Percentiles rank a stretch among this genome's conserved stretches.
Evolutionary conservation across 2,329 filamentous ascomycete genomes (phyloP).

Genomic region (Neofusicoccum cordaticola): DNA sequence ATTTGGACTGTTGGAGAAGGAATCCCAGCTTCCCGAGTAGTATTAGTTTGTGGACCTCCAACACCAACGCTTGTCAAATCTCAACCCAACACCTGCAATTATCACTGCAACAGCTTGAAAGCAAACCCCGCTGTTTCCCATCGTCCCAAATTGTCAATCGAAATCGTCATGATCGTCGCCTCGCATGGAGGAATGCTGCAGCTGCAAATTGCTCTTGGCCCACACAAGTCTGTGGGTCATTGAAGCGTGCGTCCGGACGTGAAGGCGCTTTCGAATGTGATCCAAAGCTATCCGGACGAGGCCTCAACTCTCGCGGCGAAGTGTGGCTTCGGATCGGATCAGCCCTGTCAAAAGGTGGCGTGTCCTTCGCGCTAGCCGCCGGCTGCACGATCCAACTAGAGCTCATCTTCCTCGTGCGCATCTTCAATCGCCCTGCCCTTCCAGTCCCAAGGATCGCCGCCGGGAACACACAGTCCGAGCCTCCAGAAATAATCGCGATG

Average conservation of each 20-base stretch:
- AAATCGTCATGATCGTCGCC: background rate
- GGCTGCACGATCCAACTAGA: background rate
- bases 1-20: background rate
- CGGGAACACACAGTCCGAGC: constrained; percentile 82
- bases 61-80: background rate
- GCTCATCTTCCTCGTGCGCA: constrained; percentile 18
- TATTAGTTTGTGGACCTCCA: background rate
- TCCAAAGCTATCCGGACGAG: too few relatives aligned
- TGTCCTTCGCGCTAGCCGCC: too few relatives aligned
- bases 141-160: background rate
- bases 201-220: too few relatives aligned
- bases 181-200: background rate
- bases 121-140: background rate
- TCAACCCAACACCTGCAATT: background rate
- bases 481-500: constrained; percentile 98
- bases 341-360: too few relatives aligned
- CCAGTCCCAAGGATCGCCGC: constrained; percentile 70
- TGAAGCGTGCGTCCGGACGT: too few relatives aligned
- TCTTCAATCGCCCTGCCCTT: constrained; percentile 41
- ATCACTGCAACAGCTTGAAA: background rate
- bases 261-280: too few relatives aligned
- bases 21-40: background rate
- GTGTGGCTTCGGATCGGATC: too few relatives aligned
- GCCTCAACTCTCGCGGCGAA: too few relatives aligned
- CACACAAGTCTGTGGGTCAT: too few relatives aligned